phyloP scores from a whole-genome alignment of 768 basidiomycete genomes.

The Scleroderma bovista region DNA sequence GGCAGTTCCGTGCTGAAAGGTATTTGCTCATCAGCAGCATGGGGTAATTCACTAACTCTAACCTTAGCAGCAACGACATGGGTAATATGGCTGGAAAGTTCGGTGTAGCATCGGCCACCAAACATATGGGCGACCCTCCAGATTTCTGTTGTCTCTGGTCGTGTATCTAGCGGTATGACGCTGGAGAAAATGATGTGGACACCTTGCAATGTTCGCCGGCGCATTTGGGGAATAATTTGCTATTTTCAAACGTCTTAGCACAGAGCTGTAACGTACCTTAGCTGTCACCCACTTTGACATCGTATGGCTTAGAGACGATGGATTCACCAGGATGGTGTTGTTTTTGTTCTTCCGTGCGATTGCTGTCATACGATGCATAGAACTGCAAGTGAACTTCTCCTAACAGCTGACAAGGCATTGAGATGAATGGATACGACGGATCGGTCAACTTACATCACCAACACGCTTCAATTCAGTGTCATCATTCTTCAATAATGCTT shows the following conservation, averaged over 20 bases:
- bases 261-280: not conserved
- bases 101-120: slow-evolving; percentile 75
- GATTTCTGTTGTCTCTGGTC: slow-evolving; percentile 73
- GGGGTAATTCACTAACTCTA: slow-evolving; percentile 5
- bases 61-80: slow-evolving; percentile 94
- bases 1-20: slow-evolving; percentile 71
- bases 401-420: slow-evolving; percentile 53
- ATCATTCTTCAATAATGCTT: slow-evolving; percentile 81
- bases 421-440: not conserved
- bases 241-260: slow-evolving; percentile 25
- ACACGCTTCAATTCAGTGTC: slow-evolving; percentile 79
- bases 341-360: slow-evolving; percentile 21
- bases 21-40: slow-evolving; percentile 3
- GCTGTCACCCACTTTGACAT: slow-evolving; percentile 66
- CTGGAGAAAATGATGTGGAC: slow-evolving; percentile 89
- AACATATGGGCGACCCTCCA: slow-evolving; percentile 87
- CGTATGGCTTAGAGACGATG: slow-evolving; percentile 40
- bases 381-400: slow-evolving; percentile 74
- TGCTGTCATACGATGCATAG: slow-evolving; percentile 59
- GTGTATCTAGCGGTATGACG: slow-evolving; percentile 85
- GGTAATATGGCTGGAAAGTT: slow-evolving; percentile 62
- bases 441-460: slow-evolving; percentile 47
- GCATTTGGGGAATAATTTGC: slow-evolving; percentile 82
- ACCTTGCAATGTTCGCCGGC: slow-evolving; percentile 69
- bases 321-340: slow-evolving; percentile 22